Evolutionary conservation across 2,329 filamentous ascomycete species (phyloP), one percentile per base, ranked within the genome.

Genomic region (Plectosphaerella plurivora): DNA sequence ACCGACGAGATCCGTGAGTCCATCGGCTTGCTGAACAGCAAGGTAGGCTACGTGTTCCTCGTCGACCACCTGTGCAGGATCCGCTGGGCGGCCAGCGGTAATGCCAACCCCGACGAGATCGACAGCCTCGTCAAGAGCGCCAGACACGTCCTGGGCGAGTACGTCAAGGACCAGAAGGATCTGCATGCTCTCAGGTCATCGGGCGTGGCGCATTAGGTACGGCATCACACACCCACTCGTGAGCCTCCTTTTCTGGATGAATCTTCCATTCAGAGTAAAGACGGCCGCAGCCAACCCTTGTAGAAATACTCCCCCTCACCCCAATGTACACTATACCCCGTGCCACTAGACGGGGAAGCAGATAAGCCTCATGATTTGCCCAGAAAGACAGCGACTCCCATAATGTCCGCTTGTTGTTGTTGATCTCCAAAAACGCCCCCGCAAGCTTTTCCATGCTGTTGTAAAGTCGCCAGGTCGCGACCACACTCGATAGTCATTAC

Each of bases 1-100:
- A 78, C 80, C 0, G 79, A 84, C 50, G 76, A 83, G 51, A 81
- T 87, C 51, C 75, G 79, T 50, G 83, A 87, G 67, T 75, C 73
- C 39, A 82, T 88, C 55, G 85, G 84, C 11, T 60, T 96, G 65
- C 73, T 96, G 65, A 99, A 99, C 71, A 85, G 84, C 59, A 95
- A 92, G 70, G 93, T 97, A 35, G 93, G 92, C 37, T 97, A 97
- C 72, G 87, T 92, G 5, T 99, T 96, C 70, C 77, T 99, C 47
- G 77, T 99, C 53, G 94, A 99, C 67, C 78, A 85, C 56, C 78
- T 92, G 57, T 96, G 91, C 68, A 88, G 85, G 71, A 95, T 99
- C 60, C 82, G 94, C 52, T 99, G 94, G 94, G 94, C 93, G 1
- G 94, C 89, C 4, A 96, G 91, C 63, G 89, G 86, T 12, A 67